Evolutionary conservation across 2,329 filamentous ascomycete genomes (phyloP).

Genomic region (Erysiphe pulchra): DNA sequence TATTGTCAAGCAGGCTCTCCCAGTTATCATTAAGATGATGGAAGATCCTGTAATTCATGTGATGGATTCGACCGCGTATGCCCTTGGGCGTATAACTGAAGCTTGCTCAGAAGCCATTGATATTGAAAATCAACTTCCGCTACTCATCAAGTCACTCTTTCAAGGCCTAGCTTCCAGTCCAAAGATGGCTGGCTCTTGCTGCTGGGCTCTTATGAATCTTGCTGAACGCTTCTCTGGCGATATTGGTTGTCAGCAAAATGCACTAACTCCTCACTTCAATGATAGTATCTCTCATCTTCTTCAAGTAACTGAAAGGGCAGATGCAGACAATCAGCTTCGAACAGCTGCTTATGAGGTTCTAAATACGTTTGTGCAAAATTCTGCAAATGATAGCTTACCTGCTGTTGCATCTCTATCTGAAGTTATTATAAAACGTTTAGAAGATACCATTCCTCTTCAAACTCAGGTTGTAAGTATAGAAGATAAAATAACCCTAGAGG

Average conservation of each 20-base stretch:
- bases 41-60: conserved; percentile 73
- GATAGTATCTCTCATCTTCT: conserved; percentile 70
- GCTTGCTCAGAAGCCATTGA: conserved; percentile 81
- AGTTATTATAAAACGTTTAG: conserved; percentile 71
- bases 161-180: conserved; percentile 69
- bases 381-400: conserved; percentile 61
- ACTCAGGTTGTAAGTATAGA: conserved; percentile 88
- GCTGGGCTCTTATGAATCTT: conserved; percentile 96
- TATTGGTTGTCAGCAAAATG: conserved; percentile 48
- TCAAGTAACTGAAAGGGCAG: conserved; percentile 56
- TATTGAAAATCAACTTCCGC: conserved; percentile 53
- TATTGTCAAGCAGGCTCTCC: conserved; percentile 83
- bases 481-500: conserved; percentile 82
- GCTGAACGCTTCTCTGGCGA: conserved; percentile 88
- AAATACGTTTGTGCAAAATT: conserved; percentile 77
- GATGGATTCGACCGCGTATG: conserved; percentile 86
- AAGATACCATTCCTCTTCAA: conserved; percentile 74
- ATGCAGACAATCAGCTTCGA: conserved; percentile 68
- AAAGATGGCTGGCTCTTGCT: conserved; percentile 96
- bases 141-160: conserved; percentile 72
- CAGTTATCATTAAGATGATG: conserved; percentile 77
- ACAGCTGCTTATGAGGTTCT: conserved; percentile 95
- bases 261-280: conserved; percentile 78
- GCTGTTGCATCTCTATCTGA: conserved; percentile 63
- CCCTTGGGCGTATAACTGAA: conserved; percentile 87